Evolutionary conservation across 495 filamentous ascomycete genomes (phyloP), one percentile per base, ranked within the genome.

Genomic region (Neurospora africana): DNA sequence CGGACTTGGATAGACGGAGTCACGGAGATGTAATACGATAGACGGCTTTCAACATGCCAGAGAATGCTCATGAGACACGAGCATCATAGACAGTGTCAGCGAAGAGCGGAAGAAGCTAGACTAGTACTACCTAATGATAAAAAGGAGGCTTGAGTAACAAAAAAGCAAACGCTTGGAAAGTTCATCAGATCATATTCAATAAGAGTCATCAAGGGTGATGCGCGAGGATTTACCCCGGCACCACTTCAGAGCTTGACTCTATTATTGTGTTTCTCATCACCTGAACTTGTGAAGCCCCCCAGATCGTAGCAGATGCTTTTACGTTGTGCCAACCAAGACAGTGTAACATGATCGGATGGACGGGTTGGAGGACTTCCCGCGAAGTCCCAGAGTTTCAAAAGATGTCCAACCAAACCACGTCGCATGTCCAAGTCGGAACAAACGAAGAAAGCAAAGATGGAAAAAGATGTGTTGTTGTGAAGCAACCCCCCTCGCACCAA

Each of bases 171-270:
- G 35, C 53, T 68, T 75, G 70, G 70, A 73, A 75, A 81, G 89
- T 92, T 90, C 89, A 91, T 97, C 93, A 97, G 93, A 95, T 93
- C 93, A 96, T 93, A 95, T 93, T 93, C 88, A 87, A 89, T 92
- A 91, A 92, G 76, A 76, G 86, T 90, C 87, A 85, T 91, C 93
- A 91, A 79, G 75, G 79, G 77, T 76, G 76, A 73, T 72, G 72
- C 75, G 75, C 72, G 73, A 73, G 65, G 71, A 69, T 75, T 74
- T 75, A 73, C 78, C 89, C 88, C 89, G 83, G 80, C 79, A 79
- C 83, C 86, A 79, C 87, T 87, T 98, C 92, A 91, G 95, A 92
- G 95, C 95, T 99, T 99, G 95, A 99, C 95, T 99, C 95, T 98
- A 97, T 93, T 89, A 88, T 90, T 65, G 91, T 87, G 82, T 86